Conservation (phyloP, 1,284 basidiomycete species). For the Moesziomyces sp. region DNA sequence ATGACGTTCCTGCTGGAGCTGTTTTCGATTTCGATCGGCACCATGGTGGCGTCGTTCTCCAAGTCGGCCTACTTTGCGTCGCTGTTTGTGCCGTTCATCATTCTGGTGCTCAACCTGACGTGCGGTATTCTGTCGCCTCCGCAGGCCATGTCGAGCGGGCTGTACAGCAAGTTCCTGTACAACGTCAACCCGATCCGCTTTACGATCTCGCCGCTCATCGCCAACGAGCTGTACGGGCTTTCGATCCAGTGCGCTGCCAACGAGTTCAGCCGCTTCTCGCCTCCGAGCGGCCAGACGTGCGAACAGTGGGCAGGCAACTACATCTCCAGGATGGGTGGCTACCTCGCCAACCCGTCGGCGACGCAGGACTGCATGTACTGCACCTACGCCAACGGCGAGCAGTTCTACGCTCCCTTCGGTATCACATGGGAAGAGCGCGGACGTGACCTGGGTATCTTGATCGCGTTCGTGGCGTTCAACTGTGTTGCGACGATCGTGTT, state of each 20-base stretch:
- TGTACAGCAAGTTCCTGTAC: constrained; percentile 60
- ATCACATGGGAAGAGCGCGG: constrained; percentile 72
- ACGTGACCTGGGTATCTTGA: constrained; percentile 53
- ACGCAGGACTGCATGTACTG: constrained; percentile 78
- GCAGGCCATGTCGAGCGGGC: constrained; percentile 40
- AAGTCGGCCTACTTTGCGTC: constrained; percentile 76
- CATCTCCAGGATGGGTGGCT: constrained; percentile 76
- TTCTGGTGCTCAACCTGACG: constrained; percentile 69
- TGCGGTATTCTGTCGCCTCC: constrained; percentile 78
- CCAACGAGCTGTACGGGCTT: constrained; percentile 82
- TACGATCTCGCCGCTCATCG: constrained; percentile 72
- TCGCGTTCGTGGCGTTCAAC: constrained; percentile 57
- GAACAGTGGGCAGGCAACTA: constrained; percentile 69
- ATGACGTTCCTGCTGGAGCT: constrained; percentile 62
- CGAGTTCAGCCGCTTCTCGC: constrained; percentile 75
- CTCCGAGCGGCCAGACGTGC: constrained; percentile 82
- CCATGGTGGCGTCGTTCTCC: constrained; percentile 70
- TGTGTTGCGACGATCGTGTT: constrained; percentile 34
- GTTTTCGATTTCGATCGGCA: constrained; percentile 53
- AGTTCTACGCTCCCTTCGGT: constrained; percentile 78
- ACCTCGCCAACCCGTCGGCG: constrained; percentile 79
- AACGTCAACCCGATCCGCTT: constrained; percentile 60
- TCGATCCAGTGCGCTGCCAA: constrained; percentile 75
- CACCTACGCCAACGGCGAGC: constrained; percentile 76
- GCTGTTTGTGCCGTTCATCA: constrained; percentile 80